Evolutionary conservation across 495 filamentous ascomycete species (phyloP), one percentile per base, ranked within the genome.

Genomic region (Aspergillus bridgeri): DNA sequence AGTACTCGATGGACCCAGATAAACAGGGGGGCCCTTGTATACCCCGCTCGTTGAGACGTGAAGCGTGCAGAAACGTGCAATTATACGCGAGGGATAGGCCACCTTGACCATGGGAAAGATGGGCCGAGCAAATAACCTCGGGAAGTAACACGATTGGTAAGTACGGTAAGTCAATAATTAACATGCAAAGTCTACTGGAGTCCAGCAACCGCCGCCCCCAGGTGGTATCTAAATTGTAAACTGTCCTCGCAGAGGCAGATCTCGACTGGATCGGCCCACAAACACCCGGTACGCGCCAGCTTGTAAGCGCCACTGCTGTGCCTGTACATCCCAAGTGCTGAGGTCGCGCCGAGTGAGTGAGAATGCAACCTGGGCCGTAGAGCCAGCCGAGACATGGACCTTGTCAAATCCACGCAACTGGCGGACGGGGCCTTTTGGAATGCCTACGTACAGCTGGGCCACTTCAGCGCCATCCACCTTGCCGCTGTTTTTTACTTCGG

Each of bases 361-460:
- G 60, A 89, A 83, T 9, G 57, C 58, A 2, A 89, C 78, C 19
- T 63, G 72, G 25, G 63, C 61, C 20, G 69, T 75, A 49, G 73
- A 60, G 0, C 79, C 79, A 1, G 72, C 62, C 21, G 71, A 61
- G 13, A 87, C 56, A 6, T 19, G 25, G 5, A 79, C 68, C 69
- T 91, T 91, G 42, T 79, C 79, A 64, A 90, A 91, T 15, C 87
- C 87, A 3, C 88, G 72, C 13, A 91, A 71, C 62, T 86, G 82
- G 54, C 79, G 71, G 5, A 81, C 70, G 0, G 85, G 86, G 6
- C 73, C 78, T 24, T 59, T 54, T 1, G 76, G 76, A 25, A 76
- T 67, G 0, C 61, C 63, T 3, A 82, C 63, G 68, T 78, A 87
- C 61, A 88, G 71, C 69, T 88, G 85, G 0, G 80, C 75, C 17